Evolutionary conservation across 1,139 yeast species (phyloP).

Genomic region (Saccharomycopsis phalli): DNA sequence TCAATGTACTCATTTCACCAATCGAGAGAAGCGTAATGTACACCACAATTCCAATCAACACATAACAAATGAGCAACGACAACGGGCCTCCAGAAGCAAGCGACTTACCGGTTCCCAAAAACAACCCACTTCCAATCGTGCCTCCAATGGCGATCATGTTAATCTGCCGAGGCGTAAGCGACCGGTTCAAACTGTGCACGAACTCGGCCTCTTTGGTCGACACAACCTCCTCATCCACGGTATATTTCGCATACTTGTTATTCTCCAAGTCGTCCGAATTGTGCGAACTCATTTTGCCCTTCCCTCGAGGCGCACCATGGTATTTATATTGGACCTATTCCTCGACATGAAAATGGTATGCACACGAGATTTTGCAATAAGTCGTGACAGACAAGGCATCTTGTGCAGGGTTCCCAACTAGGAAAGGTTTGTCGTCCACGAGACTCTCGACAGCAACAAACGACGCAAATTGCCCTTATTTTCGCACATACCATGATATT

Average conservation of each 20-base stretch:
- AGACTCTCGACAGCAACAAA: too few species aligned
- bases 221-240: slow-evolving; percentile 25
- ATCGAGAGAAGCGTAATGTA: slow-evolving; percentile 50
- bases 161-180: slow-evolving; percentile 43
- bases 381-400: not conserved
- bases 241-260: slow-evolving; percentile 22
- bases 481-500: too few species aligned
- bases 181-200: slow-evolving; percentile 30
- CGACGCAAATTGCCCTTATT: too few species aligned
- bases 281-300: not conserved
- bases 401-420: too few species aligned
- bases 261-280: slow-evolving; percentile 21
- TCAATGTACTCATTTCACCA: slow-evolving; percentile 58
- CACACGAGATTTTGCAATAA: not conserved
- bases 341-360: not conserved
- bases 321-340: not conserved
- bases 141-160: slow-evolving; percentile 63
- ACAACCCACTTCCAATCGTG: slow-evolving; percentile 57
- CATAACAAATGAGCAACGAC: slow-evolving; percentile 48
- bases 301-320: not conserved
- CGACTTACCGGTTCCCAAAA: slow-evolving; percentile 54
- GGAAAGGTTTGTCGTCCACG: too few species aligned
- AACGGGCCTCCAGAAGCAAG: slow-evolving; percentile 58
- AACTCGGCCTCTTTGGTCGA: slow-evolving; percentile 29
- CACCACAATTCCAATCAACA: slow-evolving; percentile 50